phyloP scores from a whole-genome alignment of 2,329 filamentous ascomycete species.

The Hypoxylon sp. region DNA sequence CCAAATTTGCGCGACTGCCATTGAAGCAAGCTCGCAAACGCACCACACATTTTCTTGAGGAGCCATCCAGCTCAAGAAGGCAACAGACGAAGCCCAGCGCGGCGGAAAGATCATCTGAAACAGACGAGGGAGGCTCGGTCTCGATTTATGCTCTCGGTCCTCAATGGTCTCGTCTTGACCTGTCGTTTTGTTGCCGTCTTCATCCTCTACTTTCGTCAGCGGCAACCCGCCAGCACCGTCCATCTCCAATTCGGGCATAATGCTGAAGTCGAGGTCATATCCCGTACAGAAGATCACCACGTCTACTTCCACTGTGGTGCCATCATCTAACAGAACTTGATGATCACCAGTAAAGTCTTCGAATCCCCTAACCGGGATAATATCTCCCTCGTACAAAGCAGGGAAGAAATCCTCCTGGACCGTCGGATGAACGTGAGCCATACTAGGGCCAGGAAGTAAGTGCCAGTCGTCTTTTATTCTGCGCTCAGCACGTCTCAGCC shows the following conservation, averaged over 20 bases:
- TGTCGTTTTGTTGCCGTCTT: neutral
- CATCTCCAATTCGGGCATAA: constrained; percentile 48
- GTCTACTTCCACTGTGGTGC: constrained; percentile 39
- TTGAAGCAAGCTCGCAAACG: constrained; percentile 54
- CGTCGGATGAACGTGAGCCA: constrained; percentile 39
- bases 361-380: constrained; percentile 42
- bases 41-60: constrained; percentile 46
- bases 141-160: neutral
- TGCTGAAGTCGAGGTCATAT: constrained; percentile 43
- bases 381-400: constrained; percentile 35
- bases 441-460: constrained; percentile 39
- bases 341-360: constrained; percentile 39
- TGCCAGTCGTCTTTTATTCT: constrained; percentile 42
- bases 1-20: constrained; percentile 56
- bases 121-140: constrained; percentile 42
- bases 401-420: constrained; percentile 48
- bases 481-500: constrained; percentile 24
- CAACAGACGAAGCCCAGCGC: constrained; percentile 44
- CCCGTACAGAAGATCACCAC: constrained; percentile 48
- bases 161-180: neutral
- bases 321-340: constrained; percentile 40
- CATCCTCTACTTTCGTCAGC: constrained; percentile 23
- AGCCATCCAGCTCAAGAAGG: constrained; percentile 45
- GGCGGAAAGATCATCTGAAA: constrained; percentile 49
- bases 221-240: constrained; percentile 42